Base-by-base conservation (phyloP, 2,329 filamentous ascomycete genomes). In the Emergomyces orientalis region DNA sequence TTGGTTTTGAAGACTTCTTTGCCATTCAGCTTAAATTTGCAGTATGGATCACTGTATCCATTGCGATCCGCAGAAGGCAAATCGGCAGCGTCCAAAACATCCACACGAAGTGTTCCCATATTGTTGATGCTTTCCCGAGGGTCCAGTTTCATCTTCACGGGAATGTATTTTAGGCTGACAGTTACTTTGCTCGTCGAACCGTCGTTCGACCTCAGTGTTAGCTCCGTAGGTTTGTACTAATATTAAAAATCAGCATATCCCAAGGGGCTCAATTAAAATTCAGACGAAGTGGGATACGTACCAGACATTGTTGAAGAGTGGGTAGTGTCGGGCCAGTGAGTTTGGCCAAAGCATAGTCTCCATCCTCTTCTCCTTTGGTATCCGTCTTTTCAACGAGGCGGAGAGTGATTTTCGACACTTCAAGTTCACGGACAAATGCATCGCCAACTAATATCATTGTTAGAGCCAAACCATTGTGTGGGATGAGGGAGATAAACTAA, bases 91-190 rank as follows among this genome's bases (percentile, higher is more conserved):
- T 96, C 91, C 45, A 97, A 79, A 22, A 99, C 84, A 70, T 97
- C 91, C n/a, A 99, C 90, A 25, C 92, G 89, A 27, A 99, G 86
- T 63, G 87, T 92, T 64, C 94, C 94, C 86, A 96, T 96, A 77
- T 99, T 99, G 84, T 97, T 97, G 81, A 99, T 96, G 71, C 91
- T 97, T 77, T 99, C 94, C 70, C 87, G 91, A 0, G 94, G 89
- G 71, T 99, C 91, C 58, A 99, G 88, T 63, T 86, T 81, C 94
- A 99, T 99, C 78, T 90, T 86, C 65, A 97, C 87, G 0, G 94
- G 94, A 30, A 99, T 86, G 73, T 96, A 99, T 76, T 96, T 96
- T 71, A 97, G 83, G 78, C 89, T 95, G 72, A 99, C 89, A 68
- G 88, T 95, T 72, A 99, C 83, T 71, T 86, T 92, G 78, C 86